Evolutionary conservation across 306 rosid species (phyloP).

Genomic region (Vicia faba): DNA sequence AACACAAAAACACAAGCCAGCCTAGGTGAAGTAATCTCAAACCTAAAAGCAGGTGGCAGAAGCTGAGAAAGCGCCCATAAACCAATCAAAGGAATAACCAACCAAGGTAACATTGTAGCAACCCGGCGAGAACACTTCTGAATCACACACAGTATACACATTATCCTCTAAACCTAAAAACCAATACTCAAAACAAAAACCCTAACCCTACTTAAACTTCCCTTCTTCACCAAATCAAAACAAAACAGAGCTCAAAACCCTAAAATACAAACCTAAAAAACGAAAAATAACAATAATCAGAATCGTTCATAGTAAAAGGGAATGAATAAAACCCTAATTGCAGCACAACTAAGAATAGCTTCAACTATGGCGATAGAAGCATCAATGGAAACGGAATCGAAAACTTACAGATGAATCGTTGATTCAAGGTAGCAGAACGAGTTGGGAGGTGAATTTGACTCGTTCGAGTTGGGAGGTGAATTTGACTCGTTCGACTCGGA

Average conservation of each 20-base stretch:
- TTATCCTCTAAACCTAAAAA: conserved; percentile 62
- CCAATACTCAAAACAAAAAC: conserved; percentile 52
- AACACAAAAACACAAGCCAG: conserved; percentile 92
- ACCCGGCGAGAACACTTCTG: conserved; percentile 99
- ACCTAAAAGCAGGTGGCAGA: conserved; percentile 94
- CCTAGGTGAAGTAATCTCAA: conserved; percentile 94
- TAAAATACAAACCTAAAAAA: conserved; percentile 41
- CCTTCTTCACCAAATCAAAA: conserved; percentile 42
- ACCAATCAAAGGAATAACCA: conserved; percentile 91
- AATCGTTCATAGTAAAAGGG: conserved; percentile 24
- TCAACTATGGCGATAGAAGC: conserved; percentile 12
- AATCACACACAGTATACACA: conserved; percentile 99
- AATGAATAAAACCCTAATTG: conserved; percentile 28
- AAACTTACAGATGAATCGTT: conserved; percentile 55
- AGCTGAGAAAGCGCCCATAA: conserved; percentile 98
- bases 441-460: conserved; percentile 40
- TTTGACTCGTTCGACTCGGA: conserved; percentile 42
- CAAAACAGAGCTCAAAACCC: conserved; percentile 61
- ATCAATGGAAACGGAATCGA: conserved; percentile 30
- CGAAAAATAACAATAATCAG: conserved; percentile 19
- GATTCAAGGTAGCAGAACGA: conserved; percentile 36
- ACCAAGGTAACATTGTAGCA: conserved; percentile 99
- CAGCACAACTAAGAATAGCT: conserved; percentile 38
- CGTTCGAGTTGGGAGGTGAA: conserved; percentile 44
- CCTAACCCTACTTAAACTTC: conserved; percentile 48